A percentile compares a stretch with the other conserved stretches of the same genome.
Conservation (phyloP, 129 eudicot genomes). For the Cynara cardunculus region DNA sequence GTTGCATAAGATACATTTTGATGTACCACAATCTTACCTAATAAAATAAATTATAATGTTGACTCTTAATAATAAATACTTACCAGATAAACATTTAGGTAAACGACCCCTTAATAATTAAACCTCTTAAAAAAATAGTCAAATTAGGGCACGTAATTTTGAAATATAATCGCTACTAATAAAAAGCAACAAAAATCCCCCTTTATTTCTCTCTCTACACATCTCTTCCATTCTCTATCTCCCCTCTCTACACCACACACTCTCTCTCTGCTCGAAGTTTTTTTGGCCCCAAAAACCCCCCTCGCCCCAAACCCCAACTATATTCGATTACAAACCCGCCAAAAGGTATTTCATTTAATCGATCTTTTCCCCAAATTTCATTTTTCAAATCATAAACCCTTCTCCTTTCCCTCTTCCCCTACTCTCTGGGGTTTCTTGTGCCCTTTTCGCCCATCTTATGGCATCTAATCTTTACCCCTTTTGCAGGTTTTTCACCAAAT, state of each 20-base stretch:
- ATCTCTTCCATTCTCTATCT: constrained; percentile 14
- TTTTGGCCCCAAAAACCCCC: constrained; percentile 17
- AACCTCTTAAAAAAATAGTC: neutral
- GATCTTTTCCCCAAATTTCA: constrained; percentile 7
- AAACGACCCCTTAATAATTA: too few relatives aligned
- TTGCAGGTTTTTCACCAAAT: constrained; percentile 47
- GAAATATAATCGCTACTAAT: neutral
- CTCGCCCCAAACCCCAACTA: constrained; percentile 12
- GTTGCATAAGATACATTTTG: too few relatives aligned
- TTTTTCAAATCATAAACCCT: constrained; percentile 23
- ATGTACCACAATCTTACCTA: too few relatives aligned
- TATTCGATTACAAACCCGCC: constrained; percentile 53
- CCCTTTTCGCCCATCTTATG: constrained; percentile 28
- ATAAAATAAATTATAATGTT: too few relatives aligned
- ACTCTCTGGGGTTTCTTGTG: constrained; percentile 49
- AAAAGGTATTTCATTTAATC: constrained; percentile 39
- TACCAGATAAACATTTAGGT: too few relatives aligned
- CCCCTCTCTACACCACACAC: constrained; percentile 1
- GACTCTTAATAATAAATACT: too few relatives aligned
- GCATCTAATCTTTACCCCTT: constrained; percentile 25
- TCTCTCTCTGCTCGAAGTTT: constrained; percentile 27
- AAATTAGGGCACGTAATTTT: neutral
- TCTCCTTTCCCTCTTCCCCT: constrained; percentile 16
- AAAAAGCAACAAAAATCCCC: neutral
- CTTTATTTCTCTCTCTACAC: constrained; percentile 4